Base-by-base conservation (phyloP, 306 rosid genomes). In the Prosopis cineraria region DNA sequence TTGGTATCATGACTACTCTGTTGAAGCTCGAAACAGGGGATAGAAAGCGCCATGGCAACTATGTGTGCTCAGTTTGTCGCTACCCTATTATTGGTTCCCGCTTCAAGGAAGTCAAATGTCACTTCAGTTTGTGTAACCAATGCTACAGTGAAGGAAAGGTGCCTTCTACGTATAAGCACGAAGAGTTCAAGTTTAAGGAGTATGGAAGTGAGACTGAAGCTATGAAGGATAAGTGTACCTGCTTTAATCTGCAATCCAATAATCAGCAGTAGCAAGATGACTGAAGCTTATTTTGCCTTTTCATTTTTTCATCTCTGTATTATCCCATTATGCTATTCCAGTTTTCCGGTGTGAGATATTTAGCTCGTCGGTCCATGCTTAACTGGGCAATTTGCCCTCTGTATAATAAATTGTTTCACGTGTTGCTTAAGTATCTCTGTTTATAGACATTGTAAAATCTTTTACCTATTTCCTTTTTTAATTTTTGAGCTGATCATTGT, bases 141-240 rank as follows among this genome's bases (percentile, higher is more conserved):
- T 96, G 98, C 88, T 96, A 96, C 83, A 93, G 99, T 59, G 96
- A 96, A 79, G 99, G 99, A 70, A 96, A 96, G 83, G 99, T 96
- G 79, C 99, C 99, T 80, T 85, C 97, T 44, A 53, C 93, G n/a
- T 78, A 68, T 83, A 96, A 96, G 87, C 98, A 87, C 80, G 99
- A 93, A 80, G 99, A 91, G 80, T 96, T 88, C 88, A 93, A 81
- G 82, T 96, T 96, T 85, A 90, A 88, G 78, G 99, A 96, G 87
- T 93, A 90, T 75, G 96, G 87, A 78, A 91, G 88, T 70, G 98
- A 88, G n/a, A n/a, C n/a, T n/a, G n/a, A n/a, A n/a, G n/a, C n/a
- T n/a, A n/a, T n/a, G n/a, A n/a, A n/a, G 88, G 98, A 93, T 71
- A 96, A 91, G 83, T 96, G 98, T 81, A 77, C 59, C 82, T 96